Evolutionary conservation across 164 flowering plant species (phyloP).

Genomic region (grape (Vitis vinifera)): ASM3070453v1 NC_081808.1:25014001-25014500

Average conservation of each 20-base stretch:
- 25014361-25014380: constrained; percentile 70
- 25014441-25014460: constrained; percentile 82
- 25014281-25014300: constrained; percentile 72
- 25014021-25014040: no score
- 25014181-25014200: constrained; percentile 1
- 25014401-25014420: constrained; percentile 57
- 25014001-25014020: no score
- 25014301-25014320: constrained; percentile 53
- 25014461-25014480: constrained; percentile 92
- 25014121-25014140: not conserved
- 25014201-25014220: constrained; percentile 38
- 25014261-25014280: constrained; percentile 57
- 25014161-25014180: not conserved
- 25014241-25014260: constrained; percentile 73
- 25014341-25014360: constrained; percentile 61
- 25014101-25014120: no score
- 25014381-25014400: constrained; percentile 56
- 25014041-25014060: no score
- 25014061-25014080: no score
- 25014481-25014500: constrained; percentile 95
- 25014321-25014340: constrained; percentile 71
- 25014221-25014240: constrained; percentile 51
- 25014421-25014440: constrained; percentile 74
- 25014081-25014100: no score
- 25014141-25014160: not conserved